Evolutionary conservation across 805 yeast genomes (phyloP).

Genomic region (Candida mattraensis): DNA sequence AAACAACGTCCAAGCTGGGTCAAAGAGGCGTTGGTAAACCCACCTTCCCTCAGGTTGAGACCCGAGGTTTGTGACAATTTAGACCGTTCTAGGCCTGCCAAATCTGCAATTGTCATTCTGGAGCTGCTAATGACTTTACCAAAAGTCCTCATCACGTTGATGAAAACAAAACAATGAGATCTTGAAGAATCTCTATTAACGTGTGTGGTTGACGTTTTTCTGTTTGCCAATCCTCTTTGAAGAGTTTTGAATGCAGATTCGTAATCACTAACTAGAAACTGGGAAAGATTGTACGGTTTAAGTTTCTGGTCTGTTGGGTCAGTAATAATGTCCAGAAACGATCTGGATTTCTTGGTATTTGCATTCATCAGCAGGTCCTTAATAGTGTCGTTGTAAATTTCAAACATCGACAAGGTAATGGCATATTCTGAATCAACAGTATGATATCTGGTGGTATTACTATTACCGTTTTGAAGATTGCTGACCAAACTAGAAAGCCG

Average conservation of each 20-base stretch:
- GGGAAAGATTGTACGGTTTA: constrained; percentile 44
- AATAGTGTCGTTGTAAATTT: constrained; percentile 48
- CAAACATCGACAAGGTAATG: constrained; percentile 52
- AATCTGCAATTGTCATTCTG: constrained; percentile 48
- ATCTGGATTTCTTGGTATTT: constrained; percentile 19
- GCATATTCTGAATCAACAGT: constrained; percentile 28
- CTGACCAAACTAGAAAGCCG: constrained; percentile 11
- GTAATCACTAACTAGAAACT: constrained; percentile 36
- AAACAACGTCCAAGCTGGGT: constrained; percentile 52
- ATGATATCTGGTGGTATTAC: not conserved
- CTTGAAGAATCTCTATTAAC: constrained; percentile 46
- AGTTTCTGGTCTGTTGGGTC: constrained; percentile 44
- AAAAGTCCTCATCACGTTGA: constrained; percentile 34
- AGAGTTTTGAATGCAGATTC: constrained; percentile 39
- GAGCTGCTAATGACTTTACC: constrained; percentile 30
- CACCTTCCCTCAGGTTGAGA: constrained; percentile 45
- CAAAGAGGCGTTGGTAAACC: constrained; percentile 48
- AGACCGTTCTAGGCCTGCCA: constrained; percentile 53
- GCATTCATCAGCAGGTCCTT: constrained; percentile 38
- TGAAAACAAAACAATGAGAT: constrained; percentile 51
- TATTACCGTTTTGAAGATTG: constrained; percentile 13
- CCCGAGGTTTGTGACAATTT: constrained; percentile 47
- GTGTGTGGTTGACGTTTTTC: constrained; percentile 44
- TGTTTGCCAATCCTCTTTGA: constrained; percentile 36
- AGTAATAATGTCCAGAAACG: constrained; percentile 40